Conservation (phyloP, 129 eudicot species). For the Lactuca saligna region DNA sequence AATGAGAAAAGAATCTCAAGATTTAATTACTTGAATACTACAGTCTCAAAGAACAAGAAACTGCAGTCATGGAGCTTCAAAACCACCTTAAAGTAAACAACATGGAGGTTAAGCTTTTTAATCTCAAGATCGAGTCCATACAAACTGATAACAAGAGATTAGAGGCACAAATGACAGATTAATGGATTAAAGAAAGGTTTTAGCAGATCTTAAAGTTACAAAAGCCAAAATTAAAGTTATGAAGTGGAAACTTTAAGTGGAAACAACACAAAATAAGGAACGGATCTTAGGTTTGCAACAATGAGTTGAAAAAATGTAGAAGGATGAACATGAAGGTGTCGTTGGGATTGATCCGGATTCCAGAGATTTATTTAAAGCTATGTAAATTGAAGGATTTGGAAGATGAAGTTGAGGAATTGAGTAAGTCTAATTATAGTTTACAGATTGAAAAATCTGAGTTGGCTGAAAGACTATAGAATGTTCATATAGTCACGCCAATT, state of each 20-base stretch:
- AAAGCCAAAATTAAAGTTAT: slow-evolving; percentile 60
- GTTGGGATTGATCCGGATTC: slow-evolving; percentile 27
- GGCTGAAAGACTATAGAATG: slow-evolving; percentile 56
- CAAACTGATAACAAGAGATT: slow-evolving; percentile 60
- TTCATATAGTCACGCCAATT: slow-evolving; percentile 46
- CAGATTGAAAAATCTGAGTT: slow-evolving; percentile 55
- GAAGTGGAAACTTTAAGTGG: slow-evolving; percentile 54
- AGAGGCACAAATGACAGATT: slow-evolving; percentile 54
- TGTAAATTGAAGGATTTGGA: slow-evolving; percentile 54
- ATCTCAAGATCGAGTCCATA: slow-evolving; percentile 60
- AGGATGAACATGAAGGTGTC: slow-evolving; percentile 39
- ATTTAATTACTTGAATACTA: slow-evolving; percentile 70
- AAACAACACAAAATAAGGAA: slow-evolving; percentile 63
- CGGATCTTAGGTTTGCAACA: slow-evolving; percentile 54
- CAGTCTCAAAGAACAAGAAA: slow-evolving; percentile 85
- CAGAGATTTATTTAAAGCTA: slow-evolving; percentile 30
- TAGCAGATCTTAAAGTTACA: slow-evolving; percentile 79
- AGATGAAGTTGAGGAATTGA: slow-evolving; percentile 51
- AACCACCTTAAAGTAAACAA: slow-evolving; percentile 61
- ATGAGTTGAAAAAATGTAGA: slow-evolving; percentile 55
- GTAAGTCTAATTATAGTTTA: slow-evolving; percentile 45
- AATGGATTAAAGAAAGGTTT: slow-evolving; percentile 58
- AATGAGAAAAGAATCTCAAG: slow-evolving; percentile 68
- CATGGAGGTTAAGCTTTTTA: slow-evolving; percentile 70
- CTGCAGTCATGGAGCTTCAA: slow-evolving; percentile 71